Percentiles rank a stretch among this genome's conserved stretches.
Conservation (phyloP, 1,284 basidiomycete species). For the Apiotrichum brassicae region DNA sequence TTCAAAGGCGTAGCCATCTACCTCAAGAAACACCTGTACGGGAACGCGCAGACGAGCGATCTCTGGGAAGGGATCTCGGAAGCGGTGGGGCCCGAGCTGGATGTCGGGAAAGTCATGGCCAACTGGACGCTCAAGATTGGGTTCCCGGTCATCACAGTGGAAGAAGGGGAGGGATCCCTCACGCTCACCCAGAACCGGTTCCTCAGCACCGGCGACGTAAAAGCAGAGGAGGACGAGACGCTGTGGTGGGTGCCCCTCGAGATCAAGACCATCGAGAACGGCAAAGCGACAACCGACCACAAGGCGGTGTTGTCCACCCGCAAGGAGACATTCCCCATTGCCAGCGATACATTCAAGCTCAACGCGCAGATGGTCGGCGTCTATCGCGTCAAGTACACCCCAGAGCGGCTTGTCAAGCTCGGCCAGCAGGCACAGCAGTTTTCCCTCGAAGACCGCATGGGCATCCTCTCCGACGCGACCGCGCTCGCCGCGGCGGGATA, state of each 20-base stretch:
- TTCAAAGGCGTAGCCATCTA: slow-evolving; percentile 81
- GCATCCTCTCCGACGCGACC: slow-evolving; percentile 72
- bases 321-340: slow-evolving; percentile 61
- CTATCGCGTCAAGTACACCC: slow-evolving; percentile 77
- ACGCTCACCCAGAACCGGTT: slow-evolving; percentile 83
- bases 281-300: slow-evolving; percentile 59
- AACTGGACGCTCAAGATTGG: slow-evolving; percentile 88
- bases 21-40: slow-evolving; percentile 77
- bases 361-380: slow-evolving; percentile 85
- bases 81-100: slow-evolving; percentile 67
- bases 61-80: slow-evolving; percentile 84
- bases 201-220: slow-evolving; percentile 71
- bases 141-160: slow-evolving; percentile 80
- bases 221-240: slow-evolving; percentile 78
- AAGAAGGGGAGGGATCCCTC: slow-evolving; percentile 63
- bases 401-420: slow-evolving; percentile 72
- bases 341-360: slow-evolving; percentile 70
- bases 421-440: slow-evolving; percentile 74
- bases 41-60: slow-evolving; percentile 76
- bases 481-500: slow-evolving; percentile 74
- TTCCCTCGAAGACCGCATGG: slow-evolving; percentile 75
- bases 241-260: slow-evolving; percentile 78
- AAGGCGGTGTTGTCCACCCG: slow-evolving; percentile 62
- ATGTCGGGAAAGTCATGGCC: slow-evolving; percentile 77
- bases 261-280: slow-evolving; percentile 58